A percentile compares a stretch with the other conserved stretches of the same genome.
Conservation (phyloP, 2,329 filamentous ascomycete species). For the Colletotrichum chlorophyti region DNA sequence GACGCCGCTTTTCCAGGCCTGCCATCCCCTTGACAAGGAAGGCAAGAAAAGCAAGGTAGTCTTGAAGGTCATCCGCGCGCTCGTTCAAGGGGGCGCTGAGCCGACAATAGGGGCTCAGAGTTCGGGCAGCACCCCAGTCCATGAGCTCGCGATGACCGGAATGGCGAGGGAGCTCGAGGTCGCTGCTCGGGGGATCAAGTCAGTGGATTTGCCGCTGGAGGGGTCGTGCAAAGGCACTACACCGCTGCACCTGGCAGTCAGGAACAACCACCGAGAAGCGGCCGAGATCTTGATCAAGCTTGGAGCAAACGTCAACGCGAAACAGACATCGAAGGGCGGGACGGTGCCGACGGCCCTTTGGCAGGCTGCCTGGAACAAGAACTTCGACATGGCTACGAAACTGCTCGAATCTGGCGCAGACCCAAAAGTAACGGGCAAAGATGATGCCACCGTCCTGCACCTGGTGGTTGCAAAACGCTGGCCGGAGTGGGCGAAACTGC, state of each 20-base stretch:
- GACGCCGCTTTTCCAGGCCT: slow-evolving; percentile 14
- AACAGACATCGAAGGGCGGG: neutral
- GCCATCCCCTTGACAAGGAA: neutral
- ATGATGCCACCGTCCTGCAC: slow-evolving; percentile 1
- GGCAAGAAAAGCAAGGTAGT: neutral
- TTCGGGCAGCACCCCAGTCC: neutral
- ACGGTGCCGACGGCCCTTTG: neutral
- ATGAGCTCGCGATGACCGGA: slow-evolving; percentile 2
- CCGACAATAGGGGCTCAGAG: slow-evolving; percentile 3
- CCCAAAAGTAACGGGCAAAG: neutral
- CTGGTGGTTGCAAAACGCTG: slow-evolving; percentile 1
- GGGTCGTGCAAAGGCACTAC: neutral
- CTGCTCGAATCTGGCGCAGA: slow-evolving; percentile 5
- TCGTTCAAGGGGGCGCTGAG: slow-evolving; percentile 7
- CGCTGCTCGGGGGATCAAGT: neutral
- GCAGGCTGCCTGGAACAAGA: neutral
- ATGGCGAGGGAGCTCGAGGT: slow-evolving; percentile 1
- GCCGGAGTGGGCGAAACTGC: neutral
- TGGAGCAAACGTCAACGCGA: slow-evolving; percentile 2
- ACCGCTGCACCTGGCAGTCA: slow-evolving; percentile 1
- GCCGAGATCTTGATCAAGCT: slow-evolving; percentile 9
- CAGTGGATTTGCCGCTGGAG: neutral
- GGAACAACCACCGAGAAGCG: neutral
- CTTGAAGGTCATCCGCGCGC: neutral
- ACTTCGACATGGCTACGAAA: neutral